Conservation (phyloP, 768 basidiomycete genomes). For the Mycena indigotica region DNA sequence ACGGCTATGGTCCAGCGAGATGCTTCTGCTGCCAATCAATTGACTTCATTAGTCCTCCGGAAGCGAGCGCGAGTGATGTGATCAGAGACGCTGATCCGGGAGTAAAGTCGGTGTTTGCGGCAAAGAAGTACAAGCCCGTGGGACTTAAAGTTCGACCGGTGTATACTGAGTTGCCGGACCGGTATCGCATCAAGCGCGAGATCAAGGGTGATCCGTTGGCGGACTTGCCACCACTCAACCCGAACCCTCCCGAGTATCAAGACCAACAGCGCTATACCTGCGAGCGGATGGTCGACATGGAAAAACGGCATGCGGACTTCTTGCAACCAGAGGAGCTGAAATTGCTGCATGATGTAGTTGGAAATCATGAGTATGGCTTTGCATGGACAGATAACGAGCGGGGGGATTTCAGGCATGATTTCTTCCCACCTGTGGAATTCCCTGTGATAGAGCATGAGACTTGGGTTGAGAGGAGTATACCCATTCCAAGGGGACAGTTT, state of each 20-base stretch:
- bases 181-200: conserved; percentile 17
- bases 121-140: conserved; percentile 27
- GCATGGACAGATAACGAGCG: conserved; percentile 10
- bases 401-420: conserved; percentile 4
- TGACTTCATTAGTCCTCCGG: too few species aligned
- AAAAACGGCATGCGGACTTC: conserved; percentile 24
- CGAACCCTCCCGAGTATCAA: conserved; percentile 23
- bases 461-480: conserved; percentile 24
- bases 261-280: conserved; percentile 19
- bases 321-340: conserved; percentile 32
- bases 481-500: conserved; percentile 21
- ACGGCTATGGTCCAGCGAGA: not conserved
- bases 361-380: conserved; percentile 21
- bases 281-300: conserved; percentile 23
- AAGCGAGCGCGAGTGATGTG: not conserved
- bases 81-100: not conserved
- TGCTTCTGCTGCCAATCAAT: conserved; percentile 1
- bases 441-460: conserved; percentile 28
- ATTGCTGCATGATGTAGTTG: conserved; percentile 26
- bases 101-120: conserved; percentile 4
- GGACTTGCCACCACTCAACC: conserved; percentile 17
- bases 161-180: conserved; percentile 21
- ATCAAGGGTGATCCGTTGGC: conserved; percentile 31
- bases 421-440: conserved; percentile 7
- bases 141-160: conserved; percentile 24